Evolutionary conservation across 805 yeast genomes (phyloP).

Genomic region (Wickerhamomyces alni): DNA sequence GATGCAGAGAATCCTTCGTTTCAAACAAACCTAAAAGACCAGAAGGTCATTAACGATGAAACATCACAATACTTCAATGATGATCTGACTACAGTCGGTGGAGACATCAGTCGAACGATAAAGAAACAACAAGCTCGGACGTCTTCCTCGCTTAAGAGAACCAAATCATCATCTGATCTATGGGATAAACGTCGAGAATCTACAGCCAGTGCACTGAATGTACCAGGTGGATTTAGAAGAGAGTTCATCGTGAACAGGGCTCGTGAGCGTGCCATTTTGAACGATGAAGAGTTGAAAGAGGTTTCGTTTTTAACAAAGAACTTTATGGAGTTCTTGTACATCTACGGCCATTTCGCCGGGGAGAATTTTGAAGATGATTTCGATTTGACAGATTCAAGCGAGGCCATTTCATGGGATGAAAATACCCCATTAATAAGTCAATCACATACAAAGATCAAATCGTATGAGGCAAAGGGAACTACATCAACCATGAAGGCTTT

Average conservation of each 20-base stretch:
- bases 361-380: conserved; percentile 73
- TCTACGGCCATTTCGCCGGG: conserved; percentile 86
- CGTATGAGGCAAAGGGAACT: conserved; percentile 43
- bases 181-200: conserved; percentile 46
- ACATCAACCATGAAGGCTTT: conserved; percentile 72
- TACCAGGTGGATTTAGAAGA: conserved; percentile 82
- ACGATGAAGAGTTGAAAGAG: conserved; percentile 24
- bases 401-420: conserved; percentile 22
- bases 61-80: conserved; percentile 13
- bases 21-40: conserved; percentile 8
- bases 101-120: conserved; percentile 19
- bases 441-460: conserved; percentile 4
- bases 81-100: conserved; percentile 17
- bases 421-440: conserved; percentile 21
- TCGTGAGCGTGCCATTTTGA: conserved; percentile 13
- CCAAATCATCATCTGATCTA: conserved; percentile 17
- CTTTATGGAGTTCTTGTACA: conserved; percentile 68
- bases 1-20: conserved; percentile 17
- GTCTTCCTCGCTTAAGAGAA: conserved; percentile 9
- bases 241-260: conserved; percentile 47
- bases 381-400: conserved; percentile 34
- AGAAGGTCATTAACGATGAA: conserved; percentile 9
- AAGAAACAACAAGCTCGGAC: conserved; percentile 4
- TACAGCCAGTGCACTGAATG: conserved; percentile 59
- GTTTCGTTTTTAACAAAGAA: conserved; percentile 58